A percentile compares a stretch with the other conserved stretches of the same genome.
Conservation (phyloP, 148 eudicot genomes). For the Dianthus caryophyllus region DNA sequence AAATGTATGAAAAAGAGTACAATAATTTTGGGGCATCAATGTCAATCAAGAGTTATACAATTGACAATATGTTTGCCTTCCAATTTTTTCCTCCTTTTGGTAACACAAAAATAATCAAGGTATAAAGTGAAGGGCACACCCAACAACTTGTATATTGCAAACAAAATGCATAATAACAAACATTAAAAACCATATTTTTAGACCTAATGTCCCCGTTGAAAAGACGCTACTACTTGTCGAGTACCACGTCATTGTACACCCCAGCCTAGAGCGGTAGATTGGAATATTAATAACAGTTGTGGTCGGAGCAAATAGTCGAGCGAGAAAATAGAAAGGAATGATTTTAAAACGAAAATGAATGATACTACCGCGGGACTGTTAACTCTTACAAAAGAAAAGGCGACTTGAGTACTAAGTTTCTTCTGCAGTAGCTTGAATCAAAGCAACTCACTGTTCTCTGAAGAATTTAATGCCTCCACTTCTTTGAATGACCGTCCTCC, state of each 20-base stretch:
- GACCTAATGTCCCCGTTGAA: background rate
- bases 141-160: slow-evolving; percentile 7
- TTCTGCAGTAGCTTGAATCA: background rate
- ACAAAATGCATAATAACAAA: slow-evolving; percentile 16
- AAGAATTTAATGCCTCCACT: slow-evolving; percentile 51
- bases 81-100: slow-evolving; percentile 11
- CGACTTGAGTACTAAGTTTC: background rate
- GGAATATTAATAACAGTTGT: background rate
- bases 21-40: background rate
- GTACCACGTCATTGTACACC: slow-evolving; percentile 1
- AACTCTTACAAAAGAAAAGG: background rate
- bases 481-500: slow-evolving; percentile 57
- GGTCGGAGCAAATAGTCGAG: background rate
- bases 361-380: no score
- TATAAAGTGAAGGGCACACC: slow-evolving; percentile 6
- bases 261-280: background rate
- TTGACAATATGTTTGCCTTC: background rate
- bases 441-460: background rate
- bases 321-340: background rate
- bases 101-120: slow-evolving; percentile 2
- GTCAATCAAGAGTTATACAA: slow-evolving; percentile 5
- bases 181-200: background rate
- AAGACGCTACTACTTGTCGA: background rate
- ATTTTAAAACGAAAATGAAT: background rate
- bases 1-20: background rate